Conservation (phyloP, 2,329 filamentous ascomycete genomes). For the Geosmithia morbida region DNA sequence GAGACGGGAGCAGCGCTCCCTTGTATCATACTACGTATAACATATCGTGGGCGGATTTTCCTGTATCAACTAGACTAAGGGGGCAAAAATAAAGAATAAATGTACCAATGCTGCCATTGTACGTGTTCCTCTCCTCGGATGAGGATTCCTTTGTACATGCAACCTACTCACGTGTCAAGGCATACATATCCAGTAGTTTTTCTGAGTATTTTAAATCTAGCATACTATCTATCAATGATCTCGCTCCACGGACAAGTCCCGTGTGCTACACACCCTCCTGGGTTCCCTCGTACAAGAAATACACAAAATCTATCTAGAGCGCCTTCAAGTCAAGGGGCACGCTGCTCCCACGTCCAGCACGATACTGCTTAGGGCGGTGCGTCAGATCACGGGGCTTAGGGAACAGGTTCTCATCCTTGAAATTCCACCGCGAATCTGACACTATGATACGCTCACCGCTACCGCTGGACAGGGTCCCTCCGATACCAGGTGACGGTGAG, state of each 20-base stretch:
- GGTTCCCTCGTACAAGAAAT: not conserved
- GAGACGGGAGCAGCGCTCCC: no score
- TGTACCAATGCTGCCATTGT: no score
- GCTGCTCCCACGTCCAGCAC: slow-evolving; percentile 84
- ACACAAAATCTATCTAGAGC: not conserved
- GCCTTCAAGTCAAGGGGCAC: slow-evolving; percentile 66
- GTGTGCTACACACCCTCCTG: not conserved
- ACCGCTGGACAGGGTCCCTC: slow-evolving; percentile 5
- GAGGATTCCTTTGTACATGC: no score
- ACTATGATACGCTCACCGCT: slow-evolving; percentile 36
- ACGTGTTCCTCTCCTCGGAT: no score
- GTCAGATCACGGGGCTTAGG: slow-evolving; percentile 75
- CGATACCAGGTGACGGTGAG: slow-evolving; percentile 11
- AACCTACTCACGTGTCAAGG: not conserved
- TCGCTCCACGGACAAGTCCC: not conserved
- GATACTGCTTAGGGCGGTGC: slow-evolving; percentile 63
- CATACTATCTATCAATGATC: not conserved
- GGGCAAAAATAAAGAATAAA: no score
- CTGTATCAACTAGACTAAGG: no score
- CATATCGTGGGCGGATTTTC: no score
- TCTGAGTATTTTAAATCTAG: not conserved
- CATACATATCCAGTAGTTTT: not conserved
- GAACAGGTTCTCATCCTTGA: slow-evolving; percentile 66
- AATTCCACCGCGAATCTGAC: slow-evolving; percentile 73
- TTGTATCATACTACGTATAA: no score